These are phyloP conservation scores for Mucor indicus DNA, from an alignment of 371 early-diverging fungal species.

Conservation along the genomic window DNA sequence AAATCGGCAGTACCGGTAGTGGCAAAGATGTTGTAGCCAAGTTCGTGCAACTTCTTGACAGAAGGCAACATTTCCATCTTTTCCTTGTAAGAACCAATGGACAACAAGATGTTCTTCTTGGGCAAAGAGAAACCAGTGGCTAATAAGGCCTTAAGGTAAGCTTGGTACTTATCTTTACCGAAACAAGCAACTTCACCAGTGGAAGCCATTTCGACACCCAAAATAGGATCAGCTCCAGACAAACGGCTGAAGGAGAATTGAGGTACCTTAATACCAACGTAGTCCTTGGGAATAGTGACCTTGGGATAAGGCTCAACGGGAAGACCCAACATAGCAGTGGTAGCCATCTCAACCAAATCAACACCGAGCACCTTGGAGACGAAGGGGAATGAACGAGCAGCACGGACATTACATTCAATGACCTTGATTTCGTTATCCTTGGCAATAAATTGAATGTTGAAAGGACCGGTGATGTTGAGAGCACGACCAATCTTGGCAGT, in stretches of 20 bases:
- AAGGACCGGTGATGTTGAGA: conserved; percentile 95
- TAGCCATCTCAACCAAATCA: conserved; percentile 92
- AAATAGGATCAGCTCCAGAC: conserved; percentile 92
- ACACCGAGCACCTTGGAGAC: conserved; percentile 90
- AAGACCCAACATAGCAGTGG: conserved; percentile 83
- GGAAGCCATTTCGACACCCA: conserved; percentile 98
- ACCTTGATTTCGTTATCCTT: conserved; percentile 95
- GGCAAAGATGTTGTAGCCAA: conserved; percentile 90
- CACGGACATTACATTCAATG: conserved; percentile 96
- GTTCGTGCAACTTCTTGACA: conserved; percentile 73
- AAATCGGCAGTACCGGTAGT: conserved; percentile 96
- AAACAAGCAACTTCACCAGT: conserved; percentile 99
- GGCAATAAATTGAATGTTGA: conserved; percentile 96
- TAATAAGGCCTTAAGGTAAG: conserved; percentile 91
- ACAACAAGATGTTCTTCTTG: conserved; percentile 88
- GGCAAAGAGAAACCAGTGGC: conserved; percentile 90
- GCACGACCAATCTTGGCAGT: conserved; percentile 89
- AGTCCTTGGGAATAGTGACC: conserved; percentile 50
- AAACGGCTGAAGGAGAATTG: conserved; percentile 95
- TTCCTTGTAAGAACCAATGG: conserved; percentile 95
- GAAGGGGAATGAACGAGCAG: conserved; percentile 94
- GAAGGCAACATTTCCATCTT: conserved; percentile 89
- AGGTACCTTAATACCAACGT: conserved; percentile 94
- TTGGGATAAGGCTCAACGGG: conserved; percentile 74
- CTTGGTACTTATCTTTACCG: conserved; percentile 92